Evolutionary conservation across 352 stramenopile species (phyloP).

Genomic region (Globisporangium canariense): DNA sequence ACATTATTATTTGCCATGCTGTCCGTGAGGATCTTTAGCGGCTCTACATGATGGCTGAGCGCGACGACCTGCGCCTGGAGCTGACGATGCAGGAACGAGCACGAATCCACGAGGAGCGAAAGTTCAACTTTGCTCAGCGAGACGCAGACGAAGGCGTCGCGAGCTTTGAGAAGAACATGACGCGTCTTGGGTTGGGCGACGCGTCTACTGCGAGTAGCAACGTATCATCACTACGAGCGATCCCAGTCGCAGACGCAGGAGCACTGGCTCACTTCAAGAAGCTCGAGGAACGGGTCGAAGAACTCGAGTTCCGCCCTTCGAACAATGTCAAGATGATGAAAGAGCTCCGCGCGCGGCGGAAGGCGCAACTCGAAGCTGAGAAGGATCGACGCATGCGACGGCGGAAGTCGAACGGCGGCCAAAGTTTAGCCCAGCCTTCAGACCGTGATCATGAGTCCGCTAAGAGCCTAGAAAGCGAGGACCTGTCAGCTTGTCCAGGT

Average conservation of each 20-base stretch:
- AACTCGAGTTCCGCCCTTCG: constrained; percentile 62
- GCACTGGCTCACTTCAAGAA: constrained; percentile 35
- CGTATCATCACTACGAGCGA: constrained; percentile 32
- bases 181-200: constrained; percentile 40
- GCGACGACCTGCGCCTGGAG: constrained; percentile 55
- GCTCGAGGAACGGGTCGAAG: constrained; percentile 45
- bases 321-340: constrained; percentile 87
- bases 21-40: constrained; percentile 17
- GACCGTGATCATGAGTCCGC: not conserved
- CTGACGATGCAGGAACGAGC: constrained; percentile 47
- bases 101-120: constrained; percentile 27
- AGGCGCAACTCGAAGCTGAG: constrained; percentile 60
- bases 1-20: too few species aligned
- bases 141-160: constrained; percentile 45
- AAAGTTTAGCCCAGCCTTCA: not conserved
- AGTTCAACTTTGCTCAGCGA: constrained; percentile 26
- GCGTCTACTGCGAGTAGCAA: constrained; percentile 8
- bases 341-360: constrained; percentile 61
- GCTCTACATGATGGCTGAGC: constrained; percentile 34
- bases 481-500: too few species aligned
- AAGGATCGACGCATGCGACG: constrained; percentile 58
- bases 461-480: not conserved
- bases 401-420: constrained; percentile 37
- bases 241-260: constrained; percentile 35
- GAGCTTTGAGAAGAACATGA: constrained; percentile 67